A percentile compares a stretch with the other conserved stretches of the same genome.
Conservation (phyloP, 371 early-diverging fungal species). For the Actinomortierella wolfii region DNA sequence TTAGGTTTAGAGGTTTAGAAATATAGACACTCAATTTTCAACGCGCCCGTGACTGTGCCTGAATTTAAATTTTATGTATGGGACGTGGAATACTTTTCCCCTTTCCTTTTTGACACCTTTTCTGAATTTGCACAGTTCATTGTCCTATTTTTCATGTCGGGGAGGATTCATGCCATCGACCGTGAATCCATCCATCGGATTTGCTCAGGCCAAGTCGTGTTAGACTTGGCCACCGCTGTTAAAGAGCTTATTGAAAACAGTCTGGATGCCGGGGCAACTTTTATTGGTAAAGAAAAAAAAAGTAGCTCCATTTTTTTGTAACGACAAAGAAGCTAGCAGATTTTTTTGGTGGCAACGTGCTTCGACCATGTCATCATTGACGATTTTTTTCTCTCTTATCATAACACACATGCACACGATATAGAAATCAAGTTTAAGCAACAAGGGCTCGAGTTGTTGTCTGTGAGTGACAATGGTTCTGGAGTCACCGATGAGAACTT, state of each 20-base stretch:
- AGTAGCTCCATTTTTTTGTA: neutral
- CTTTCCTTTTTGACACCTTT: neutral
- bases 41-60: too few relatives aligned
- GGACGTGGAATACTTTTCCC: too few relatives aligned
- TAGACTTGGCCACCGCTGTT: slow-evolving; percentile 84
- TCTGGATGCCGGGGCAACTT: slow-evolving; percentile 90
- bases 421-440: slow-evolving; percentile 83
- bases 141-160: neutral
- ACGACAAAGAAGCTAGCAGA: neutral
- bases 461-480: slow-evolving; percentile 86
- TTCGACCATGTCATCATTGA: too few relatives aligned
- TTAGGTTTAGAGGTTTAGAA: too few relatives aligned
- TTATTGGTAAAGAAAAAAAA: slow-evolving; percentile 61
- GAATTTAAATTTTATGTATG: too few relatives aligned
- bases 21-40: too few relatives aligned
- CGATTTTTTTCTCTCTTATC: too few relatives aligned
- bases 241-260: slow-evolving; percentile 99
- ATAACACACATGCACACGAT: too few relatives aligned
- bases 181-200: slow-evolving; percentile 68
- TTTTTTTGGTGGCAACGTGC: too few relatives aligned
- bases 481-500: slow-evolving; percentile 76
- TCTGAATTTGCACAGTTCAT: neutral
- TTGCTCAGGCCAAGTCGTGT: slow-evolving; percentile 91
- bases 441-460: slow-evolving; percentile 74
- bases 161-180: slow-evolving; percentile 30